A percentile compares a stretch with the other conserved stretches of the same genome.
phyloP scores from a whole-genome alignment of 2,329 filamentous ascomycete species.

The Trichoderma cornu-damae region DNA sequence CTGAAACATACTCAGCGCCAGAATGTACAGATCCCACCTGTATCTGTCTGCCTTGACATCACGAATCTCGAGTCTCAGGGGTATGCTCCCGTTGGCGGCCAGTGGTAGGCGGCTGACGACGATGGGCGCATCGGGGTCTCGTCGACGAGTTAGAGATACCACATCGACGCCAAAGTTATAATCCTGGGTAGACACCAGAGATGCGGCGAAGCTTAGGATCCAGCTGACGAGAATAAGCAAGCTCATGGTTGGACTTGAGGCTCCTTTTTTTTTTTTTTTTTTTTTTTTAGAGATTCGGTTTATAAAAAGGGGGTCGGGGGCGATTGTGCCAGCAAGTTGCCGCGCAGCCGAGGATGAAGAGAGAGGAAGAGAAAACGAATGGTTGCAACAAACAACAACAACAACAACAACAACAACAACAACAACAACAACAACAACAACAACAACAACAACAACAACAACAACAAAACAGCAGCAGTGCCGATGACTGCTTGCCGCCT shows the following conservation, averaged over 20 bases:
- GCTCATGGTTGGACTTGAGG: too few relatives aligned
- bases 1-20: slow-evolving; percentile 69
- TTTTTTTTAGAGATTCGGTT: neutral
- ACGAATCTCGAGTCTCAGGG: slow-evolving; percentile 60
- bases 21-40: slow-evolving; percentile 70
- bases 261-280: neutral
- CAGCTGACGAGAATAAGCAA: neutral
- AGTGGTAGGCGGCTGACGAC: slow-evolving; percentile 42
- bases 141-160: slow-evolving; percentile 37
- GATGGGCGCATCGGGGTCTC: slow-evolving; percentile 33
- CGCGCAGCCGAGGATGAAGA: neutral
- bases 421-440: too few relatives aligned
- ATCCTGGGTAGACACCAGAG: slow-evolving; percentile 20
- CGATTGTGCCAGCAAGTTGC: neutral
- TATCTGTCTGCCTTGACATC: slow-evolving; percentile 59
- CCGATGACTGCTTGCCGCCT: neutral
- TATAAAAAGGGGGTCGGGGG: neutral
- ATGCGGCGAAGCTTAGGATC: neutral
- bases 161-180: slow-evolving; percentile 51
- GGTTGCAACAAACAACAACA: neutral
- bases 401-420: too few relatives aligned
- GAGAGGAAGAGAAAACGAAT: neutral
- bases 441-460: too few relatives aligned
- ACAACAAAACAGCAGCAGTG: neutral
- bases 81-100: slow-evolving; percentile 37